These are phyloP conservation scores for Noccaea bulbosa DNA, from an alignment of 345 rosid species.

Conservation along the genomic window DNA sequence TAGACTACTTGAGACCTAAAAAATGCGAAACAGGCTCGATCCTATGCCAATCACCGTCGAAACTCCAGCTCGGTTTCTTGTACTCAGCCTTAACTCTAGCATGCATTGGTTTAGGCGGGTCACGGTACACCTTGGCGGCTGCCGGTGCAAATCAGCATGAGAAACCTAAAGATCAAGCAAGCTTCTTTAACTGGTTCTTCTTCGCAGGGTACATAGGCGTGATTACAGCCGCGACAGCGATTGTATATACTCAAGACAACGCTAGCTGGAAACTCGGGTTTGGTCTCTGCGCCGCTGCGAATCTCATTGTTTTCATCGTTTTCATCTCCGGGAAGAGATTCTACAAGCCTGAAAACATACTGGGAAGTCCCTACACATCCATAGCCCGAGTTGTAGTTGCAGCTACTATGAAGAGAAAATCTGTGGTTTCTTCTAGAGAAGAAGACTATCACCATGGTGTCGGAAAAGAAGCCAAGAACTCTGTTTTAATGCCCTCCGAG, in stretches of 20 bases:
- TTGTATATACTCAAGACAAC: conserved; percentile 54
- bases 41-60: too few species aligned
- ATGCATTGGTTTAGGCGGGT: too few species aligned
- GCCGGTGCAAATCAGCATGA: too few species aligned
- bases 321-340: conserved; percentile 50
- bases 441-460: conserved; percentile 46
- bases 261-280: conserved; percentile 60
- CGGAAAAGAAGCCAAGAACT: background rate
- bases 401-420: conserved; percentile 47
- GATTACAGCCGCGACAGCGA: conserved; percentile 3
- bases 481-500: conserved; percentile 26
- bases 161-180: too few species aligned
- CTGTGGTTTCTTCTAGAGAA: conserved; percentile 32
- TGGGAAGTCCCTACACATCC: conserved; percentile 56
- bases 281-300: conserved; percentile 44
- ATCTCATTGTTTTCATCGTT: conserved; percentile 40
- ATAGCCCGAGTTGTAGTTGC: conserved; percentile 54
- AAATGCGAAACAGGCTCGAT: too few species aligned
- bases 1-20: too few species aligned
- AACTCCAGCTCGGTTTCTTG: too few species aligned
- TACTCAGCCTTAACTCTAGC: too few species aligned
- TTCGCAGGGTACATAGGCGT: too few species aligned
- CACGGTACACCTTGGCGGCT: too few species aligned
- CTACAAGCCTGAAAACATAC: conserved; percentile 45
- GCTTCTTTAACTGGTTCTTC: too few species aligned